phyloP scores from a whole-genome alignment of 2,329 filamentous ascomycete genomes.

The Penicillium oxalicum region DNA sequence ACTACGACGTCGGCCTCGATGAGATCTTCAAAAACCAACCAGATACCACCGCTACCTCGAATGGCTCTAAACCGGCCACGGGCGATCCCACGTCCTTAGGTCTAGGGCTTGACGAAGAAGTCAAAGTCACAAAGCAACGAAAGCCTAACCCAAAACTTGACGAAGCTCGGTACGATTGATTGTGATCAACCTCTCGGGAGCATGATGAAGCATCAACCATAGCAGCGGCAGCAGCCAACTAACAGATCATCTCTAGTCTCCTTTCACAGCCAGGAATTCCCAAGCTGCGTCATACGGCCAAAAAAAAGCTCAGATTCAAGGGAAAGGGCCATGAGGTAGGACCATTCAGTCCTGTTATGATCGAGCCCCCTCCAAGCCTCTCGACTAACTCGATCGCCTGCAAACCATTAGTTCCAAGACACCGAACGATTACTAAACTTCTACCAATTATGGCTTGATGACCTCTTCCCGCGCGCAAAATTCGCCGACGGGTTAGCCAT shows the following conservation, averaged over 20 bases:
- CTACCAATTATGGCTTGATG: slow-evolving; percentile 95
- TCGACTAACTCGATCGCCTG: no score
- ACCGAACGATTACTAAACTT: slow-evolving; percentile 74
- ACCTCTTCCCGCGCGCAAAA: slow-evolving; percentile 88
- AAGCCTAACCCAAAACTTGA: slow-evolving; percentile 81
- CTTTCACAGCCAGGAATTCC: slow-evolving; percentile 79
- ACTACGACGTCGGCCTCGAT: slow-evolving; percentile 62
- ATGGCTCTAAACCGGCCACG: slow-evolving; percentile 13
- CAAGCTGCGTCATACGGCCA: slow-evolving; percentile 66
- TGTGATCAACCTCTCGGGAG: not conserved
- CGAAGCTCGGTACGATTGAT: slow-evolving; percentile 56
- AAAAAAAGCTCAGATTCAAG: slow-evolving; percentile 67
- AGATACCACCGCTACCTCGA: slow-evolving; percentile 14
- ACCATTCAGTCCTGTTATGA: not conserved
- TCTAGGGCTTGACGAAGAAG: slow-evolving; percentile 78
- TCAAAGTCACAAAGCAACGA: slow-evolving; percentile 72
- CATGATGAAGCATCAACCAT: not conserved
- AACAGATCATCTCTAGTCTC: slow-evolving; percentile 50
- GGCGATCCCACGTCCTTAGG: slow-evolving; percentile 48
- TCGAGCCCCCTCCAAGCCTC: no score
- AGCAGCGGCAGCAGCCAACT: not conserved
- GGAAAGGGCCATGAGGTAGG: slow-evolving; percentile 86
- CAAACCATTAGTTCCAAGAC: slow-evolving; percentile 64
- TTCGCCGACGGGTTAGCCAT: slow-evolving; percentile 85
- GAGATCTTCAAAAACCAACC: slow-evolving; percentile 45